A percentile compares a stretch with the other conserved stretches of the same genome.
phyloP scores from a whole-genome alignment of 140 eudicot genomes.

The Oenanthe javanica region DNA sequence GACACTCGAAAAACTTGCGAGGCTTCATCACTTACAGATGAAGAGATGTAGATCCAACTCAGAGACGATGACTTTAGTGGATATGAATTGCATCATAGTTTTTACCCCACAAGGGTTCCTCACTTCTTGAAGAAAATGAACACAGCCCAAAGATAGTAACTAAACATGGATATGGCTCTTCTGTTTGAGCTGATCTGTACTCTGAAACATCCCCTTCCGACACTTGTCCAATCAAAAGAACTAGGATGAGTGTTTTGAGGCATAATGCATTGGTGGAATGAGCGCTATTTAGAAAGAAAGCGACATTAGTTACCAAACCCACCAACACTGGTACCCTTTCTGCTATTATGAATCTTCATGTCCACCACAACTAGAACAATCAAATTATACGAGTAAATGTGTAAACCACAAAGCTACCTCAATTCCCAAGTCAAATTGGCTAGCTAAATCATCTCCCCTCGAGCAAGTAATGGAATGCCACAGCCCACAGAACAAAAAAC shows the following conservation, averaged over 20 bases:
- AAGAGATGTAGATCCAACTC: background rate
- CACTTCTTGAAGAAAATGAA: background rate
- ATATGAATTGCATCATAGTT: background rate
- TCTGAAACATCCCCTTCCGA: constrained; percentile 7
- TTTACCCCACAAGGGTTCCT: background rate
- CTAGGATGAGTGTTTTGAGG: background rate
- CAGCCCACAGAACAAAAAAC: constrained; percentile 16
- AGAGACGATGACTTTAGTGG: background rate
- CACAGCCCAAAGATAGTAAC: background rate
- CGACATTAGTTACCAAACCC: background rate
- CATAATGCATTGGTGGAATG: background rate
- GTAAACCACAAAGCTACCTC: constrained; percentile 13
- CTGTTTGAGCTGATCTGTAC: background rate
- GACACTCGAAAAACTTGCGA: background rate
- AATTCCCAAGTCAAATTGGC: background rate
- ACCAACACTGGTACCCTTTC: constrained; percentile 2
- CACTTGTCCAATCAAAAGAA: constrained; percentile 9
- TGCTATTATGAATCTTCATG: background rate
- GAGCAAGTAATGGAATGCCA: constrained; percentile 6
- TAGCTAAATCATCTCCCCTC: background rate
- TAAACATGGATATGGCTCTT: background rate
- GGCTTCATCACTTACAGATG: background rate
- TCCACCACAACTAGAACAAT: constrained; percentile 4
- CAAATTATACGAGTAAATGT: constrained; percentile 4
- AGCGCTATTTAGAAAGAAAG: background rate